Evolutionary conservation across 116 monocot species (phyloP), one percentile per base, ranked within the genome.

Genomic region (Zostera marina): DNA sequence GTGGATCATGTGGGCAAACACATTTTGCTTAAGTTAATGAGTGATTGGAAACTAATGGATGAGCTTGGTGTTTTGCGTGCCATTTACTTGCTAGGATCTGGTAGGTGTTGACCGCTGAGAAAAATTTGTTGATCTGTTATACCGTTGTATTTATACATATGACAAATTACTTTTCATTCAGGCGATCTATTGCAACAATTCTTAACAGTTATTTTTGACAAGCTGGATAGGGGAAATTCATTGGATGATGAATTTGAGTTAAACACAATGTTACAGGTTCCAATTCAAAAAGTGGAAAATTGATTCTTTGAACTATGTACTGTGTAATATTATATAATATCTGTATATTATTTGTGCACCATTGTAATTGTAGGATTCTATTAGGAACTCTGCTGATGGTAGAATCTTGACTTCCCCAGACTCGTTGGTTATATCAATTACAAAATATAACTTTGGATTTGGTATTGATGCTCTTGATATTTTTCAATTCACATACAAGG

Each of bases 241-340:
- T 96, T 79, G 89, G 85, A 85, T 72, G 96, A 96, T 85, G 96
- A 96, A 54, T 96, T 96, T 65, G 96, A 96, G 69, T 68, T 89
- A 52, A 96, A 96, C 61, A 85, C 81, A 8, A 62, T 83, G 25
- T 59, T 96, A 58, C 96, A 96, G 89, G 96, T 85, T 15, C 25
- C 47, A 38, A 41, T 56, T 9, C 8, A 53, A 13, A 32, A 3
- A 54, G 14, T 5, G 19, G 17, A 13, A 51, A 16, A 51, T 55
- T 3, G 26, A 25, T 25, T 32, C n/a, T 41, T 67, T 60, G 10
- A 56, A 42, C 20, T 58, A 16, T 13, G 42, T 47, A 44, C 19
- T 51, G 22, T 52, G 52, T 49, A 57, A 11, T 19, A 49, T 66
- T 66, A 24, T 41, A 13, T 56, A 32, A 32, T 32, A n/a, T 41